Evolutionary conservation across 371 early-diverging fungal species (phyloP).

Genomic region (Actinomucor elegans): DNA sequence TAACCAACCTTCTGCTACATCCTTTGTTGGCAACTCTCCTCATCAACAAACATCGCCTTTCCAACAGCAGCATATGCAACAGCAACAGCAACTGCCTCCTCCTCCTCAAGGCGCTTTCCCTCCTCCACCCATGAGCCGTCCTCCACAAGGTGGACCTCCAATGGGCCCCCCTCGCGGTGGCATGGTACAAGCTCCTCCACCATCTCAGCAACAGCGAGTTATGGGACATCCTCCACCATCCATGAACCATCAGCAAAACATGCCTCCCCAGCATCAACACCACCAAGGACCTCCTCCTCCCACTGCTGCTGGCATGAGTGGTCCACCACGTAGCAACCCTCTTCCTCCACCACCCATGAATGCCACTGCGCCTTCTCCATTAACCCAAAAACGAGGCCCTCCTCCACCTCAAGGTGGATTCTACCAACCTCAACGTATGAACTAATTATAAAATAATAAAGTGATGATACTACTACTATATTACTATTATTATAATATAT

Average conservation of each 20-base stretch:
- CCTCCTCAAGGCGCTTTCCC: slow-evolving; percentile 15
- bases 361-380: slow-evolving; percentile 24
- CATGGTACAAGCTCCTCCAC: slow-evolving; percentile 5
- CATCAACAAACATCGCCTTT: slow-evolving; percentile 16
- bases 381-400: slow-evolving; percentile 1
- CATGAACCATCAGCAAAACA: background rate
- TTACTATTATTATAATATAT: too few relatives aligned
- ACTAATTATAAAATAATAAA: too few relatives aligned
- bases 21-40: slow-evolving; percentile 28
- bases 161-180: slow-evolving; percentile 12
- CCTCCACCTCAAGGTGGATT: slow-evolving; percentile 14
- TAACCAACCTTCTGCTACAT: slow-evolving; percentile 34
- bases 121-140: slow-evolving; percentile 21
- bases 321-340: slow-evolving; percentile 12
- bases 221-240: background rate
- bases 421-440: slow-evolving; percentile 15
- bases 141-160: slow-evolving; percentile 7
- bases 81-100: slow-evolving; percentile 18
- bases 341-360: slow-evolving; percentile 42
- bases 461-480: too few relatives aligned
- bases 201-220: background rate
- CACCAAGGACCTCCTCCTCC: slow-evolving; percentile 1
- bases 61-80: slow-evolving; percentile 14
- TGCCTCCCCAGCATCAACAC: background rate
- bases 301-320: background rate